phyloP scores from a whole-genome alignment of 345 rosid species.

The Anacardium occidentale region DNA sequence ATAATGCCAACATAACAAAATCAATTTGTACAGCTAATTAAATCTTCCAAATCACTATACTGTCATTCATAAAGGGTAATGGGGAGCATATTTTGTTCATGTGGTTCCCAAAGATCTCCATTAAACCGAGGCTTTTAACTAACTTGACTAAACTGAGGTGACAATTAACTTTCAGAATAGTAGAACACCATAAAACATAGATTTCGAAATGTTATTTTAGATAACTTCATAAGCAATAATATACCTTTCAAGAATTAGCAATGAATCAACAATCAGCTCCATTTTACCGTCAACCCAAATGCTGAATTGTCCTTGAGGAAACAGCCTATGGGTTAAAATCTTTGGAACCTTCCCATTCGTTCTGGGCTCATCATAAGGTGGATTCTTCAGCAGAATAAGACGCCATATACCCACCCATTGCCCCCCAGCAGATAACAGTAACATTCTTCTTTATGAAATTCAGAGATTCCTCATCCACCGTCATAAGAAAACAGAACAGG shows the following conservation, averaged over 20 bases:
- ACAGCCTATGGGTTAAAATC: constrained; percentile 94
- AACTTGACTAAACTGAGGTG: not conserved
- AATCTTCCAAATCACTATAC: not conserved
- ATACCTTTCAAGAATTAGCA: constrained; percentile 90
- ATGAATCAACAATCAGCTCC: constrained; percentile 93
- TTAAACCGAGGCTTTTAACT: not conserved
- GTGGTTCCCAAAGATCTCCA: not conserved
- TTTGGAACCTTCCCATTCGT: constrained; percentile 96
- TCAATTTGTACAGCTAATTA: not conserved
- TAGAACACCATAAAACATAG: not conserved
- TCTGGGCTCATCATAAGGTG: constrained; percentile 94
- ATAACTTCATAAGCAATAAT: not conserved
- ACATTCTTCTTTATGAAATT: constrained; percentile 59
- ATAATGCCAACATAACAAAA: not conserved
- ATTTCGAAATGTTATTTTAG: not conserved
- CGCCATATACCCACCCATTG: constrained; percentile 96
- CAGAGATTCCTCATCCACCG: constrained; percentile 78
- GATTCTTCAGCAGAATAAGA: constrained; percentile 71
- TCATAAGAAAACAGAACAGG: constrained; percentile 93
- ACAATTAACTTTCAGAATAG: not conserved
- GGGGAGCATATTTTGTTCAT: not conserved
- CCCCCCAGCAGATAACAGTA: constrained; percentile 61
- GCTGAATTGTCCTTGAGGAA: constrained; percentile 89
- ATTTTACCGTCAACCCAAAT: constrained; percentile 99
- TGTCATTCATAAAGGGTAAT: not conserved